phyloP scores from a whole-genome alignment of 1,139 yeast genomes.

The Nakaseomyces nivariensis region DNA sequence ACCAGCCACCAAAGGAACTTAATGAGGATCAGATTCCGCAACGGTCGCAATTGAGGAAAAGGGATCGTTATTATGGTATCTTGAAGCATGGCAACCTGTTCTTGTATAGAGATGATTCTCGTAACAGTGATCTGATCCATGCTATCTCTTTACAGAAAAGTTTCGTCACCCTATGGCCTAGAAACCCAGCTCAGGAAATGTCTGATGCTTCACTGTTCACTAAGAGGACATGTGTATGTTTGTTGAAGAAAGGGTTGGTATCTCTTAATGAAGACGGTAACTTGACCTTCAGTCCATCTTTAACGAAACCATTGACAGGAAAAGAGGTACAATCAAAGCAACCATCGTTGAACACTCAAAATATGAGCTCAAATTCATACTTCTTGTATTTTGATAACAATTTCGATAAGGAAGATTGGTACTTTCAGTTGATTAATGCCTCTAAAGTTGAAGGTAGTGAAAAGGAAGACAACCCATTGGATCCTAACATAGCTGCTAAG shows the following conservation, averaged over 20 bases:
- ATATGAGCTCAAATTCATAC: constrained; percentile 30
- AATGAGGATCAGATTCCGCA: constrained; percentile 28
- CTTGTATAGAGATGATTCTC: constrained; percentile 54
- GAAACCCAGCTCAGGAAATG: constrained; percentile 34
- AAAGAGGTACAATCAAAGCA: background rate
- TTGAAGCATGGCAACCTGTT: constrained; percentile 80
- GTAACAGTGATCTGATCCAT: constrained; percentile 50
- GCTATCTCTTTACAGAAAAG: constrained; percentile 68
- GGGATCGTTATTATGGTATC: constrained; percentile 57
- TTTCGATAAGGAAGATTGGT: constrained; percentile 85
- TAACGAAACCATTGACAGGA: background rate
- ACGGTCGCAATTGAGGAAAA: constrained; percentile 30
- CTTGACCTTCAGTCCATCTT: background rate
- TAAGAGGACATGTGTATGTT: constrained; percentile 67
- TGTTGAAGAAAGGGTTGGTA: constrained; percentile 37
- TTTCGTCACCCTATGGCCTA: constrained; percentile 81
- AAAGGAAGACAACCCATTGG: constrained; percentile 15
- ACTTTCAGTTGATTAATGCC: constrained; percentile 71
- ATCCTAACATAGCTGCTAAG: constrained; percentile 53
- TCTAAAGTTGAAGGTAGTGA: constrained; percentile 35
- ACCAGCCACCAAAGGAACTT: constrained; percentile 26
- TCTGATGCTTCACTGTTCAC: constrained; percentile 72
- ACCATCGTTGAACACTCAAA: background rate
- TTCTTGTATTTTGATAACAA: constrained; percentile 70
- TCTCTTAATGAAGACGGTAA: constrained; percentile 2